phyloP scores from a whole-genome alignment of 495 filamentous ascomycete genomes.

The Podospora australis region DNA sequence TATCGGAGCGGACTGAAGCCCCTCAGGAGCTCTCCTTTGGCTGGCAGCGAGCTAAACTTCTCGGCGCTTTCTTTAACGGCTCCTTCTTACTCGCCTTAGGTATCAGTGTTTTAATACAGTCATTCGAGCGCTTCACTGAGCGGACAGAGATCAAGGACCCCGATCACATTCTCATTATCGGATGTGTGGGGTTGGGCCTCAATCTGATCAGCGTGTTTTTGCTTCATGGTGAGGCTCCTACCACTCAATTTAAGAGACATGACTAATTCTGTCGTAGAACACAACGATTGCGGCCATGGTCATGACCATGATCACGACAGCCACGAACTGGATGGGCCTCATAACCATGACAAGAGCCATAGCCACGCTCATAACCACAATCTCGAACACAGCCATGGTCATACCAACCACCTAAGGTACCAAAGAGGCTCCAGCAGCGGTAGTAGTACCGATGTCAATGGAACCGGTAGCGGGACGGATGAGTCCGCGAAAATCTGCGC shows the following conservation, averaged over 20 bases:
- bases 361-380: neutral
- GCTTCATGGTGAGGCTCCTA: constrained; percentile 61
- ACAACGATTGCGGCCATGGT: constrained; percentile 23
- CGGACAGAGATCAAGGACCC: constrained; percentile 56
- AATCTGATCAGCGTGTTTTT: constrained; percentile 78
- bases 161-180: constrained; percentile 70
- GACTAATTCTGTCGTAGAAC: neutral
- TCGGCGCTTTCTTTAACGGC: constrained; percentile 92
- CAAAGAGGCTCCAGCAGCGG: neutral
- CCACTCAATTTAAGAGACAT: neutral
- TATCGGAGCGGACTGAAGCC: constrained; percentile 34
- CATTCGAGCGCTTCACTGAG: constrained; percentile 74
- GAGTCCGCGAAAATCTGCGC: constrained; percentile 6
- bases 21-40: constrained; percentile 43
- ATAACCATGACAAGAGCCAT: neutral
- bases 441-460: neutral
- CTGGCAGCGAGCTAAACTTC: constrained; percentile 89
- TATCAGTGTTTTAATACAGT: constrained; percentile 86
- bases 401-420: neutral
- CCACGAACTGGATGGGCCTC: neutral
- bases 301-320: neutral
- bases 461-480: too few relatives aligned
- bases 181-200: constrained; percentile 69
- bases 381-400: neutral
- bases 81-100: constrained; percentile 91